Evolutionary conservation across 768 basidiomycete genomes (phyloP).

Genomic region (Suillus subluteus): DNA sequence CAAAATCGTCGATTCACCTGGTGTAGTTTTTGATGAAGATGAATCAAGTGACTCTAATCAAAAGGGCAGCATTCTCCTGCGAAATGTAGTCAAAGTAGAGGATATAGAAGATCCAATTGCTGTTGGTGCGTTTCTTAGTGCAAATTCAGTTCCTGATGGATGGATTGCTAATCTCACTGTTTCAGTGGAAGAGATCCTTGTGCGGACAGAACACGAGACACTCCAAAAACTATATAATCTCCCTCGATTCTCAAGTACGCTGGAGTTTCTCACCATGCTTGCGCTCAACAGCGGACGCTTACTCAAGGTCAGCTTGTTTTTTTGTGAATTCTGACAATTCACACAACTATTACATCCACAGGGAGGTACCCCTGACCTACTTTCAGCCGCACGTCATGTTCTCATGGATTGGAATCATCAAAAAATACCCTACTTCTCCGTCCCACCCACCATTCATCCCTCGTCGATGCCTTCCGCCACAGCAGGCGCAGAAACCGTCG

Average conservation of each 20-base stretch:
- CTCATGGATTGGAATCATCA: constrained; percentile 95
- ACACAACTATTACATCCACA: constrained; percentile 26
- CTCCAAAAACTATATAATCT: constrained; percentile 86
- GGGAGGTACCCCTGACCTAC: constrained; percentile 92
- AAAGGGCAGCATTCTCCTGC: constrained; percentile 65
- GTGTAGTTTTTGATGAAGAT: constrained; percentile 93
- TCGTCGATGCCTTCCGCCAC: constrained; percentile 69
- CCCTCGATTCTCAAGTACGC: constrained; percentile 68
- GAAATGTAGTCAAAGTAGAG: constrained; percentile 91
- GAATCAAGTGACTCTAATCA: constrained; percentile 47
- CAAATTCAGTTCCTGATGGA: neutral
- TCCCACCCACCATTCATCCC: constrained; percentile 78
- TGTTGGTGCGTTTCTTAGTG: constrained; percentile 63
- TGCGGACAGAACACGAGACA: constrained; percentile 68
- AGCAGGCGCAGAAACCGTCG: constrained; percentile 78
- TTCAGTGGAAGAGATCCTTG: constrained; percentile 85
- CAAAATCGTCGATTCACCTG: constrained; percentile 92
- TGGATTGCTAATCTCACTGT: neutral
- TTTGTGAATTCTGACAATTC: constrained; percentile 1
- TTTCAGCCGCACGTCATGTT: constrained; percentile 79
- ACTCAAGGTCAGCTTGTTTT: constrained; percentile 60
- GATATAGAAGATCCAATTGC: constrained; percentile 89
- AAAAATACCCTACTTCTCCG: constrained; percentile 88
- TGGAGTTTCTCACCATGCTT: constrained; percentile 90
- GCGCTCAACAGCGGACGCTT: constrained; percentile 83